A percentile compares a stretch with the other conserved stretches of the same genome.
Evolutionary conservation across 768 basidiomycete species (phyloP).

Genomic region (Phlebiopsis flavidoalba): DNA sequence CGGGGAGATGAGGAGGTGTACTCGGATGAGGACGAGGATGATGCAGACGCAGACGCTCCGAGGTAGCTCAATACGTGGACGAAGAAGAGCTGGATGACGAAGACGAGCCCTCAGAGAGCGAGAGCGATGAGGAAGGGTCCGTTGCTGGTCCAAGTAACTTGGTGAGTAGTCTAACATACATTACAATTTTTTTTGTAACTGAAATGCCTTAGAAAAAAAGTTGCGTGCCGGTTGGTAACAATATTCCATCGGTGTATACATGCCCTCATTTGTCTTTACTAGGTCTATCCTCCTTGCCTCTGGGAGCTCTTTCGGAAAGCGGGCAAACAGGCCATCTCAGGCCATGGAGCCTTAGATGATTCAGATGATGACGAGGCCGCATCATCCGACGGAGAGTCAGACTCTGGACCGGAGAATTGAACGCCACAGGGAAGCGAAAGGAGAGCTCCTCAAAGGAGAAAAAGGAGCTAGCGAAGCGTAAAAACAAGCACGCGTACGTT

Average conservation of each 20-base stretch:
- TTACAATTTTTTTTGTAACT: not conserved
- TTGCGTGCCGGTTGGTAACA: not conserved
- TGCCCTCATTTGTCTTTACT: not conserved
- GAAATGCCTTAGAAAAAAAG: not conserved
- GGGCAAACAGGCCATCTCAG: conserved; percentile 17
- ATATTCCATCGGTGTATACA: not conserved
- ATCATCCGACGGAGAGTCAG: conserved; percentile 2
- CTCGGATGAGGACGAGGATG: conserved; percentile 11
- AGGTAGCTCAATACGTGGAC: conserved; percentile 59
- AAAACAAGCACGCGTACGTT: conserved; percentile 84
- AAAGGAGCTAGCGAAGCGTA: conserved; percentile 51
- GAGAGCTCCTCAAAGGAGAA: conserved; percentile 24
- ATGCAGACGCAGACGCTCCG: conserved; percentile 43
- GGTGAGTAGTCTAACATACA: not conserved
- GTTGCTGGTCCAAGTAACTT: conserved; percentile 7
- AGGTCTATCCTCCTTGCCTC: conserved; percentile 21
- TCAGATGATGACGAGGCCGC: conserved; percentile 15
- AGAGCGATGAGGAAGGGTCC: conserved; percentile 7
- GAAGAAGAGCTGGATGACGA: conserved; percentile 33
- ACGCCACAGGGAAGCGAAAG: conserved; percentile 27
- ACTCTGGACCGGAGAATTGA: not conserved
- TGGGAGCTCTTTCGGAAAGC: conserved; percentile 25
- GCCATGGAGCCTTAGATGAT: conserved; percentile 9
- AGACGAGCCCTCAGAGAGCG: conserved; percentile 11
- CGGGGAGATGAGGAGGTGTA: conserved; percentile 11